Percentiles rank a stretch among this genome's conserved stretches.
These are phyloP conservation scores for Penicillium corylophilum DNA, from an alignment of 2,329 filamentous ascomycete species.

Conservation along the genomic window DNA sequence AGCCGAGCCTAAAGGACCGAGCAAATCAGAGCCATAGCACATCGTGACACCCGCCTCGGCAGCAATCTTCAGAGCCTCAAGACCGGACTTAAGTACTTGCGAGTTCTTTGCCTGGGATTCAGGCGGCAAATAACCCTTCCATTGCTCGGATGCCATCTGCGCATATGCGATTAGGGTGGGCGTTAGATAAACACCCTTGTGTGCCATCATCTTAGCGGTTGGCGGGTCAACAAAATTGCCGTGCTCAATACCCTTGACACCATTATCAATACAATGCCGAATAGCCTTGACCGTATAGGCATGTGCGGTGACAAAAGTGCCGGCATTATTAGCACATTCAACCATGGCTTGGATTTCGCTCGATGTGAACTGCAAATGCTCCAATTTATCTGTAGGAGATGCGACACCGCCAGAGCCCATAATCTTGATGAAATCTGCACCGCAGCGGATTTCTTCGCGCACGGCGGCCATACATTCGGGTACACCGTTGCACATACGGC, in stretches of 20 bases:
- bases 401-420: conserved; percentile 59
- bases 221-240: conserved; percentile 45
- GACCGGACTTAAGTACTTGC: conserved; percentile 48
- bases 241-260: conserved; percentile 57
- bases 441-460: conserved; percentile 55
- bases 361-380: conserved; percentile 55
- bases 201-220: conserved; percentile 52
- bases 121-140: conserved; percentile 24
- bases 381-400: conserved; percentile 55
- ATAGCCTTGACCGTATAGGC: conserved; percentile 58
- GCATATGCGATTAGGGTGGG: conserved; percentile 55
- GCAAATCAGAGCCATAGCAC: conserved; percentile 56
- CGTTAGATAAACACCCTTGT: conserved; percentile 50
- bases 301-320: conserved; percentile 57
- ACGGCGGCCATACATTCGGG: conserved; percentile 53
- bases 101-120: conserved; percentile 50
- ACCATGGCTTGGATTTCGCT: conserved; percentile 56
- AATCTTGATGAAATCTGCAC: conserved; percentile 62
- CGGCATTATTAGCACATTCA: conserved; percentile 50
- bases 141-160: conserved; percentile 48
- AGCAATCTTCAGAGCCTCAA: conserved; percentile 50
- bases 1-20: conserved; percentile 48
- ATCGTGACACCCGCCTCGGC: conserved; percentile 54
- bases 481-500: conserved; percentile 54
- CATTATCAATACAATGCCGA: conserved; percentile 55